Percentiles rank a stretch among this genome's conserved stretches.
Evolutionary conservation across 805 yeast species (phyloP).

Genomic region (Metschnikowia similis): DNA sequence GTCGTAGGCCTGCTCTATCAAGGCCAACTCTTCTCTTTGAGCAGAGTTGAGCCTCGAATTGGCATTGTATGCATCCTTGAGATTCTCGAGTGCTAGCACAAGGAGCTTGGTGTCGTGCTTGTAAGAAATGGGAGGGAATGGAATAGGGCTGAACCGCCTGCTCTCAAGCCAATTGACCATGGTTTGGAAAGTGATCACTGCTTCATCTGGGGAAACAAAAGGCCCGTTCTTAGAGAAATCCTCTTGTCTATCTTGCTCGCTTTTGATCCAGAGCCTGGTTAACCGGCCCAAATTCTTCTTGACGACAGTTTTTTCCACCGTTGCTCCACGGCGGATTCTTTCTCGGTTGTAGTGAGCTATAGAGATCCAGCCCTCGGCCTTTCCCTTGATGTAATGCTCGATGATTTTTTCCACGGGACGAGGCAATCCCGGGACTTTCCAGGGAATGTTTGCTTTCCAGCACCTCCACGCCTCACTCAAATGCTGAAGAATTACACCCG

Average conservation of each 20-base stretch:
- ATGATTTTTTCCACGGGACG: slow-evolving; percentile 83
- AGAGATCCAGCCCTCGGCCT: slow-evolving; percentile 95
- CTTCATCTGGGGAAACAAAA: slow-evolving; percentile 78
- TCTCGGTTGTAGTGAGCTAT: slow-evolving; percentile 92
- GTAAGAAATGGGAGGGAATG: slow-evolving; percentile 88
- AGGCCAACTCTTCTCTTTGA: slow-evolving; percentile 88
- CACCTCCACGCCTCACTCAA: slow-evolving; percentile 98
- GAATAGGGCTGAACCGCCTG: slow-evolving; percentile 78
- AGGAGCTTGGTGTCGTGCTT: slow-evolving; percentile 90
- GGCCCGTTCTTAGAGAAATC: slow-evolving; percentile 83
- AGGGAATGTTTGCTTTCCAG: slow-evolving; percentile 98
- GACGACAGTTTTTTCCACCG: slow-evolving; percentile 91
- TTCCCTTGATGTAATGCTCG: slow-evolving; percentile 85
- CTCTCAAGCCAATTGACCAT: slow-evolving; percentile 91
- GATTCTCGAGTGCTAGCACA: slow-evolving; percentile 81
- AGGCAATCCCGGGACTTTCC: slow-evolving; percentile 97
- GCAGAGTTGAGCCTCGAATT: slow-evolving; percentile 73
- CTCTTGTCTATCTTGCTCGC: slow-evolving; percentile 86
- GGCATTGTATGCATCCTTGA: slow-evolving; percentile 69
- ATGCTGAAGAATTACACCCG: slow-evolving; percentile 86
- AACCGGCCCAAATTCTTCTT: slow-evolving; percentile 89
- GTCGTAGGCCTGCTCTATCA: slow-evolving; percentile 95
- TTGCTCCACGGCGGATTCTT: slow-evolving; percentile 80
- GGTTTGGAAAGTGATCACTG: slow-evolving; percentile 78
- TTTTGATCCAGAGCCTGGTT: slow-evolving; percentile 87